These are phyloP conservation scores for Wickerhamiella dianesei DNA, from an alignment of 805 yeast genomes.

Conservation along the genomic window DNA sequence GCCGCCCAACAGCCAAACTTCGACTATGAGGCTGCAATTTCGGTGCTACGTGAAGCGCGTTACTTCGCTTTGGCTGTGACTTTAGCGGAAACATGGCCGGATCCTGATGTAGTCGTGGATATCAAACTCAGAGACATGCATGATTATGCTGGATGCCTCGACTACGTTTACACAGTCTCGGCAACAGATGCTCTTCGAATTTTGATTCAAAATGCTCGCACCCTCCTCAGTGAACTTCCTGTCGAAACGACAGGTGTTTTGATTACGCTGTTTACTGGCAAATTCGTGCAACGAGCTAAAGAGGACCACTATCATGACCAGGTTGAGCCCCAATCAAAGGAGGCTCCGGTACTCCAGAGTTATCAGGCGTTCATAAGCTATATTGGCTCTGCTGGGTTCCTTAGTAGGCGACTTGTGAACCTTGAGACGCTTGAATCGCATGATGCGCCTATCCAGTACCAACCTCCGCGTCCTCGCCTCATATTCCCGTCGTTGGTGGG, in stretches of 20 bases:
- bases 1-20: constrained; percentile 32
- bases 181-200: constrained; percentile 68
- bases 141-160: constrained; percentile 46
- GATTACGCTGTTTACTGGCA: constrained; percentile 82
- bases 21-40: constrained; percentile 54
- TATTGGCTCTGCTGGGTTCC: constrained; percentile 23
- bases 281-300: constrained; percentile 37
- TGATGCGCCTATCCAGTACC: constrained; percentile 33
- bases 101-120: constrained; percentile 62
- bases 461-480: constrained; percentile 81
- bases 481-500: constrained; percentile 79
- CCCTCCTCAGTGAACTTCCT: constrained; percentile 53
- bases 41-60: constrained; percentile 37
- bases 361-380: constrained; percentile 47
- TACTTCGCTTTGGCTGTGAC: constrained; percentile 52
- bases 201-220: constrained; percentile 51
- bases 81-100: constrained; percentile 57
- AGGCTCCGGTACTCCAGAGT: constrained; percentile 33
- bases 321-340: constrained; percentile 1
- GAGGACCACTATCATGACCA: constrained; percentile 1
- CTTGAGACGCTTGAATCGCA: constrained; percentile 12
- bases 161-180: constrained; percentile 51
- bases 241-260: constrained; percentile 69
- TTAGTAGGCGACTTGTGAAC: constrained; percentile 14
- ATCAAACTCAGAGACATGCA: constrained; percentile 55